These are phyloP conservation scores for Blastocystis sp. DNA, from an alignment of 352 stramenopile genomes.

Conservation along the genomic window DNA sequence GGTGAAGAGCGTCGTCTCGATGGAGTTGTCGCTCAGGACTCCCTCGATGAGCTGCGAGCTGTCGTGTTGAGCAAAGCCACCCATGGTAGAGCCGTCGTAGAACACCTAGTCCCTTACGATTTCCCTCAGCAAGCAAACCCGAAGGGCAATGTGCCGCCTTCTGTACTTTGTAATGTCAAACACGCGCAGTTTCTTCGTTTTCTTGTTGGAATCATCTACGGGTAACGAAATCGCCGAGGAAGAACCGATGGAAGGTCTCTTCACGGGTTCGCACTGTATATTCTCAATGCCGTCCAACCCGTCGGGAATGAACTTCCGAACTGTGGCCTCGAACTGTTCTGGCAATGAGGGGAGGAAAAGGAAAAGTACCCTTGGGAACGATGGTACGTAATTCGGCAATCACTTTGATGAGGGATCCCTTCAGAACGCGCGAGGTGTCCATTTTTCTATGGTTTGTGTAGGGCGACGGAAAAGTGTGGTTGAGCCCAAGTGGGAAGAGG, in stretches of 20 bases:
- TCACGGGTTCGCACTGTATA: conserved; percentile 47
- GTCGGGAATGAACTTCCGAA: conserved; percentile 64
- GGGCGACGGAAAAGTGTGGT: neutral
- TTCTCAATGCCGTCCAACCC: conserved; percentile 57
- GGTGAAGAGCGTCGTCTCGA: conserved; percentile 50
- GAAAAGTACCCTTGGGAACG: conserved; percentile 23
- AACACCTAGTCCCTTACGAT: conserved; percentile 5
- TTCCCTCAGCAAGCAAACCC: neutral
- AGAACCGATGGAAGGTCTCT: neutral
- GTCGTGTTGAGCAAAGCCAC: conserved; percentile 62
- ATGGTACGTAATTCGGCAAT: conserved; percentile 47
- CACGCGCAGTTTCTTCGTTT: conserved; percentile 52
- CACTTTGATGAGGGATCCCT: conserved; percentile 57
- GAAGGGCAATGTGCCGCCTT: conserved; percentile 57
- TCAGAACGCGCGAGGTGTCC: conserved; percentile 42
- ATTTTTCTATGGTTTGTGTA: neutral
- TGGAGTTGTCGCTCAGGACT: conserved; percentile 46
- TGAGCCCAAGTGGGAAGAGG: neutral
- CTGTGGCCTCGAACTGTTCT: conserved; percentile 55
- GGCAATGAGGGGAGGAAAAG: neutral
- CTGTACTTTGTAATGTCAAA: conserved; percentile 68
- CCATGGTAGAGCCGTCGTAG: conserved; percentile 59
- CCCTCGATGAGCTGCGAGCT: conserved; percentile 40
- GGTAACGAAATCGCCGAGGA: neutral
- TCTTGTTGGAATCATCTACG: conserved; percentile 15